Base-by-base conservation (phyloP, 2,329 filamentous ascomycete genomes). In the Sphaerulina musiva region DNA sequence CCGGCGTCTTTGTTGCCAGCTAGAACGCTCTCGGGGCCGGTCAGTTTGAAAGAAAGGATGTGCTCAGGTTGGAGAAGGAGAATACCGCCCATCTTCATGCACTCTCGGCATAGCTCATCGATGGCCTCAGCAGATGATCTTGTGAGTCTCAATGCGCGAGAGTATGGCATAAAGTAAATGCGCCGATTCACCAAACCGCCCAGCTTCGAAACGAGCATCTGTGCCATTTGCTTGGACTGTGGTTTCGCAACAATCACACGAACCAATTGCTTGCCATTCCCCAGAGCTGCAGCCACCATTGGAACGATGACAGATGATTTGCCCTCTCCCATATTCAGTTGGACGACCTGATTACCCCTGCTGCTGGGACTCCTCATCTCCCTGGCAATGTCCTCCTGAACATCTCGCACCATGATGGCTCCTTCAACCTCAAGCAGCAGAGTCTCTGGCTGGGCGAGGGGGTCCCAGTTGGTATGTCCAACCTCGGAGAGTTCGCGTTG, bases 241-340 rank as follows among this genome's bases (percentile, higher is more conserved):
- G 81, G 70, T 47, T 80, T 80, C 0, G 79, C 79, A 0, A 83
- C 79, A 0, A 83, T 64, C 0, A 85, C 66, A 1, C 84, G 70
- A 0, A 76, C 74, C 0, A 87, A 66, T 0, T 72, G 68, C 0
- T 66, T 63, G 32, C 69, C 68, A 53, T 75, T 56, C 5, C 73
- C 69, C 2, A 75, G 61, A 0, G 65, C 59, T 0, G 78, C 69
- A 0, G 79, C 79, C 0, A 85, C 77, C 38, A 86, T 82, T 0
- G 84, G 84, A 0, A 84, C 74, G 47, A 90, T 87, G 1, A 87
- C 79, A 0, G 84, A 85, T 0, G 82, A 82, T 57, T 87, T 87
- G 0, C 84, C 84, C 62, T 85, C 78, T 0, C 85, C 84, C 84
- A 88, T 88, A 57, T 85, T 86, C 2, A 88, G 66, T 61, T 86